A percentile compares a stretch with the other conserved stretches of the same genome.
Conservation (phyloP, 2,329 filamentous ascomycete species). For the Parafenestella ontariensis region DNA sequence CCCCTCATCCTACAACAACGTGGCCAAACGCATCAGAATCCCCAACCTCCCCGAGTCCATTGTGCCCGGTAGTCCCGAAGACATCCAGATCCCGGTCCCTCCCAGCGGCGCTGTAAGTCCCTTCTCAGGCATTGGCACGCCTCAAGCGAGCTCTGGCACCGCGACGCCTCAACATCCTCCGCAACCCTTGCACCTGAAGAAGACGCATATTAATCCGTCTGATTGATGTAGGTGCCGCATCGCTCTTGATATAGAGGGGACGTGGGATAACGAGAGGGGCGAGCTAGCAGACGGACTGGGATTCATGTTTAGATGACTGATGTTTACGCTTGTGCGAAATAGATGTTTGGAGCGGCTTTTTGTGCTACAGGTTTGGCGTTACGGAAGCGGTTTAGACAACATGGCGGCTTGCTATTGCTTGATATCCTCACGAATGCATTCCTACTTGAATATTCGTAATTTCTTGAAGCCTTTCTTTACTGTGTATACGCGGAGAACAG, state of each 20-base stretch:
- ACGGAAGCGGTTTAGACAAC: too few relatives aligned
- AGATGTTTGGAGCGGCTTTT: too few relatives aligned
- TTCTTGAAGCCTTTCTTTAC: too few relatives aligned
- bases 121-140: conserved; percentile 51
- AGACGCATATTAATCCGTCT: conserved; percentile 40
- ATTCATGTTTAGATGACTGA: conserved; percentile 19
- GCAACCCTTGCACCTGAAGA: conserved; percentile 37
- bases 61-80: conserved; percentile 79
- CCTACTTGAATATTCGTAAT: too few relatives aligned
- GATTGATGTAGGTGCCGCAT: conserved; percentile 26
- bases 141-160: conserved; percentile 36
- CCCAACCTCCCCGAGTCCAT: conserved; percentile 70
- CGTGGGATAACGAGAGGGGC: conserved; percentile 31
- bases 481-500: too few relatives aligned
- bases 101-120: conserved; percentile 59
- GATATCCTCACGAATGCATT: too few relatives aligned
- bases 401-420: too few relatives aligned
- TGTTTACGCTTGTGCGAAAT: neutral
- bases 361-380: too few relatives aligned
- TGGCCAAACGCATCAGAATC: conserved; percentile 89
- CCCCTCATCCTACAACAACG: conserved; percentile 95
- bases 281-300: conserved; percentile 29
- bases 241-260: conserved; percentile 23
- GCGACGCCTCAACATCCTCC: conserved; percentile 26
- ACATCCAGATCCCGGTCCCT: conserved; percentile 79